A percentile compares a stretch with the other conserved stretches of the same genome.
phyloP scores from a whole-genome alignment of 768 basidiomycete genomes.

The Hygrocybe coccinea region DNA sequence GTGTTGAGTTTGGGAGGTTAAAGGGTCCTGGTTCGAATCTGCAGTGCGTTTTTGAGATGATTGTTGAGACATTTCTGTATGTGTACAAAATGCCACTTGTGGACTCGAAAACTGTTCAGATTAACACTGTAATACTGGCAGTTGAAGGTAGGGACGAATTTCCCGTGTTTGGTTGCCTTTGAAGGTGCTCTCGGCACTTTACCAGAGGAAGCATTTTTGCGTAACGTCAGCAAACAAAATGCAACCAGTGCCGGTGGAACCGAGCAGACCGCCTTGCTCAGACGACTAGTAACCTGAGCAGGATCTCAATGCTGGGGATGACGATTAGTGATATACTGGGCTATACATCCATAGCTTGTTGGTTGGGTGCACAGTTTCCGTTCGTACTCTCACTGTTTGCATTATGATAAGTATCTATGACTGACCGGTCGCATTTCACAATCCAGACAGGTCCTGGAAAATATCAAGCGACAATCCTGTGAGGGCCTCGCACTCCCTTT shows the following conservation, averaged over 20 bases:
- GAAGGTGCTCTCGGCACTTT: too few relatives aligned
- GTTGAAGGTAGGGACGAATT: too few relatives aligned
- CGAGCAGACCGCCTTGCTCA: background rate
- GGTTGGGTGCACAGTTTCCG: constrained; percentile 89
- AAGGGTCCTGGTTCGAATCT: constrained; percentile 29
- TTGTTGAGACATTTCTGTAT: constrained; percentile 37
- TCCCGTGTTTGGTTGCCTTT: too few relatives aligned
- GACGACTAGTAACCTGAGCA: background rate
- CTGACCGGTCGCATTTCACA: background rate
- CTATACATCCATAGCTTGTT: constrained; percentile 66
- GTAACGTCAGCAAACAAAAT: too few relatives aligned
- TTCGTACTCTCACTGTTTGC: constrained; percentile 34
- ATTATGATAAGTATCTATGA: background rate
- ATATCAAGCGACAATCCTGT: constrained; percentile 52
- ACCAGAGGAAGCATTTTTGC: too few relatives aligned
- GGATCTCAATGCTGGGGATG: background rate
- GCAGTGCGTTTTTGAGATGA: constrained; percentile 43
- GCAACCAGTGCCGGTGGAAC: too few relatives aligned
- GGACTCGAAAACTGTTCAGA: too few relatives aligned
- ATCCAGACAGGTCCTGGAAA: too few relatives aligned
- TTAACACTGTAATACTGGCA: too few relatives aligned
- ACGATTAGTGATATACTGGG: constrained; percentile 62
- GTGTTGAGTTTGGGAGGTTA: constrained; percentile 27
- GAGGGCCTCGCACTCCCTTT: constrained; percentile 93
- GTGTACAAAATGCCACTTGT: too few relatives aligned